Base-by-base conservation (phyloP, 2,329 filamentous ascomycete species). In the Elsinoe fawcettii region DNA sequence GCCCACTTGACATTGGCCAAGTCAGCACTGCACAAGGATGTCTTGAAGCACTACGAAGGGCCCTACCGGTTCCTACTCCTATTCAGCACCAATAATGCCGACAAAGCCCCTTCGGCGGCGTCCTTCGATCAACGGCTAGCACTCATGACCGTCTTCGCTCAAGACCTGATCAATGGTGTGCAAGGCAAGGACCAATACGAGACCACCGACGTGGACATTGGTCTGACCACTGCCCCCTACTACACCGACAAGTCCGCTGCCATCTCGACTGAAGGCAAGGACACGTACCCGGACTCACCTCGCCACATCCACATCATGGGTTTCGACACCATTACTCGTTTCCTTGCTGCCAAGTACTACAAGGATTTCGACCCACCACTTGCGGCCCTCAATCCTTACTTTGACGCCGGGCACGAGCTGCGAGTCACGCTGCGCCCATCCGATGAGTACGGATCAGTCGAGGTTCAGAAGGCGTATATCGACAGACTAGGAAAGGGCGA, bases 261-360 rank as follows among this genome's bases (percentile, higher is more conserved):
- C 1, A 82, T 91, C 25, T 72, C 68, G 7, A 69, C 70, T 0
- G 72, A 73, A 55, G 66, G 62, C 41, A 57, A 43, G 11, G 66
- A 71, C 14, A 66, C 64, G 3, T 70, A 68, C 51, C 65, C 71
- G 0, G 65, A 65, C 16, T 60, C 65, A 6, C 72, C 74, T 0
- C 66, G 58, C 55, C 86, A 90, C 64, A 73, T 87, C 3, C 88
- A 88, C 65, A 78, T 91, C 2, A 80, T 83, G 1, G 88, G 88
- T 25, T 92, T 83, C 67, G 88, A 92, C 65, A 92, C 88, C 0
- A 72, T 91, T 5, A 81, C 86, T 14, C 80, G 88, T 18, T 81
- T 92, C 55, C 82, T 92, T 55, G 76, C 87, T 51, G 79, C 85
- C 0, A 88, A 86, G 67, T 92, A 92, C 71, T 89, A 90, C 66